Evolutionary conservation across 2,329 filamentous ascomycete species (phyloP), one percentile per base, ranked within the genome.

Genomic region (Neofusicoccum cordaticola): DNA sequence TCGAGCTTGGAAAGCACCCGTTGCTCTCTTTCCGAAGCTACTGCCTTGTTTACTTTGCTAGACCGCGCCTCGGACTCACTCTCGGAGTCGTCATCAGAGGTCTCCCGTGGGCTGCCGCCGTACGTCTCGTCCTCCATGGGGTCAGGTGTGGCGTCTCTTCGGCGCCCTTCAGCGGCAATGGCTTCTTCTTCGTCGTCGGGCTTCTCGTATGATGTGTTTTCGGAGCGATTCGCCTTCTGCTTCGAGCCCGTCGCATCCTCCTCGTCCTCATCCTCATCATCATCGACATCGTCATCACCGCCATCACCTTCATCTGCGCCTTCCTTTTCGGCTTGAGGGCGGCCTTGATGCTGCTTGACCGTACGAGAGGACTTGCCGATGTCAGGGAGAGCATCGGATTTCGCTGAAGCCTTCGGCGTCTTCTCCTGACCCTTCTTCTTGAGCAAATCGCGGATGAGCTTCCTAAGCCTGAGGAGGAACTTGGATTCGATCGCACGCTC

Each of bases 181-280:
- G 85, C 88, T 69, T 92, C 86, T 72, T 98, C 95, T 3, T 94
- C 94, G 4, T 97, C 93, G 73, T 98, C 95, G 52, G 96, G 96
- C 39, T 89, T 91, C 44, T 92, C 94, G 70, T 97, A 98, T 13
- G 92, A 95, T 2, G 94, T 88, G 35, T 90, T 91, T 77, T 97
- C 91, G 61, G 85, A 83, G 45, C 91, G 88, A 75, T 96, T 95
- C 51, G 88, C 86, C 71, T 85, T 87, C 72, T 88, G 85, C 79
- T 92, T 96, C 70, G 86, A 87, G 67, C 85, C 87, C 3, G 88
- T 93, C 57, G 86, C 80, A 68, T 83, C 81, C 66, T 85, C 92
- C 73, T 96, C 89, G 66, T 86, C 92, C 73, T 96, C 91, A 64
- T 88, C 88, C 62, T 95, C 89, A 66, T 86, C 92, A 73, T 96